phyloP scores from a whole-genome alignment of 441 rosid genomes.

The Biscutella laevigata region DNA sequence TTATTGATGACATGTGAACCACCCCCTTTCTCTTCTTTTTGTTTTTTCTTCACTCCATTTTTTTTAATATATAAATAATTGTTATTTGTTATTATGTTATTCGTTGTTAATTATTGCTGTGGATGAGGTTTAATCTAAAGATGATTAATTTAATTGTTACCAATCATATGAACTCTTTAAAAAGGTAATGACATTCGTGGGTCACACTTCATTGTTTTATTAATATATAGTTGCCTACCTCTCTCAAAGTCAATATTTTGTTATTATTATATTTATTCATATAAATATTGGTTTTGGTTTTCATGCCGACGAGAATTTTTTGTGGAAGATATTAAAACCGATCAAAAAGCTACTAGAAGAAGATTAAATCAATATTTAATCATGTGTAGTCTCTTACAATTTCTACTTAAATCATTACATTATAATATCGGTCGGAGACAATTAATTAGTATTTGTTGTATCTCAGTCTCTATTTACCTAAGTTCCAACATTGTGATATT shows the following conservation, averaged over 20 bases:
- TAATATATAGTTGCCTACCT: conserved; percentile 9
- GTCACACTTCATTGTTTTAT: conserved; percentile 7
- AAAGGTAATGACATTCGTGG: conserved; percentile 21
- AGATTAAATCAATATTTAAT: not conserved
- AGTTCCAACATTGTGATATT: not conserved
- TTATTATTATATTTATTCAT: conserved; percentile 7
- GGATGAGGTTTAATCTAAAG: conserved; percentile 10
- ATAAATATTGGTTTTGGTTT: not conserved
- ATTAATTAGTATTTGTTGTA: too few relatives aligned
- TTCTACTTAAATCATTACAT: too few relatives aligned
- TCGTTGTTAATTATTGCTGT: not conserved
- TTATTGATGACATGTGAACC: conserved; percentile 29
- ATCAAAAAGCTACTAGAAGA: not conserved
- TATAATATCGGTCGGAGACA: too few relatives aligned
- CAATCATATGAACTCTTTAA: conserved; percentile 30
- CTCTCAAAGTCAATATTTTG: conserved; percentile 50
- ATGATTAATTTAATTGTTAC: conserved; percentile 32
- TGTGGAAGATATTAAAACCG: not conserved
- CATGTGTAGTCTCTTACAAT: too few relatives aligned
- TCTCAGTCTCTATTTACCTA: too few relatives aligned
- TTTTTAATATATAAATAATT: not conserved
- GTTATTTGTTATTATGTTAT: not conserved
- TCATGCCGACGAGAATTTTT: not conserved
- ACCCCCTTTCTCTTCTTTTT: conserved; percentile 16
- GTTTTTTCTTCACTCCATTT: not conserved